A percentile compares a stretch with the other conserved stretches of the same genome.
phyloP scores from a whole-genome alignment of 208 protist species.

The Trypanosoma melophagium region DNA sequence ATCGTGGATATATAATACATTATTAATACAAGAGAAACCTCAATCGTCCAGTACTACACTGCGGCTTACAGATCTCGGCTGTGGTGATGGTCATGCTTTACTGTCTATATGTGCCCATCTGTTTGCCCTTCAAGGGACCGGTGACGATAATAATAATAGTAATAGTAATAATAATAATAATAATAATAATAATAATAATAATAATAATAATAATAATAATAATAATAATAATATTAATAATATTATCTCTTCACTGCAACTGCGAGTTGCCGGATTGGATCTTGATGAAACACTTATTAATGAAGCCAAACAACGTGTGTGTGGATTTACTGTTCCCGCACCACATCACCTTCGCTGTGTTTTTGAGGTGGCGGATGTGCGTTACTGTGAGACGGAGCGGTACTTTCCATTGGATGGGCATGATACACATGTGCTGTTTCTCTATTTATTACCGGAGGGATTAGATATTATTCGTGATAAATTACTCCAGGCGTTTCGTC shows the following conservation, averaged over 20 bases:
- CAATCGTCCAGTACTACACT: too few relatives aligned
- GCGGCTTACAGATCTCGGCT: constrained; percentile 63
- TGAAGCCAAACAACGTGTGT: constrained; percentile 20
- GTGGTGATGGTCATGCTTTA: constrained; percentile 60
- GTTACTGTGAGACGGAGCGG: constrained; percentile 32
- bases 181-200: too few relatives aligned
- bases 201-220: constrained; percentile 8
- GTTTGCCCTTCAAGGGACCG: constrained; percentile 27
- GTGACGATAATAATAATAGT: too few relatives aligned
- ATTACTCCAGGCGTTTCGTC: constrained; percentile 35
- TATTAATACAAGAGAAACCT: constrained; percentile 21
- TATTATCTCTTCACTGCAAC: constrained; percentile 5
- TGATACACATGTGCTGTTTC: constrained; percentile 39
- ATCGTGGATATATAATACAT: constrained; percentile 28
- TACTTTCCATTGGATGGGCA: constrained; percentile 24
- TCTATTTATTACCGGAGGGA: constrained; percentile 73
- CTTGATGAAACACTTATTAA: constrained; percentile 61
- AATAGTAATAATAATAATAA: too few relatives aligned
- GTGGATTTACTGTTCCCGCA: constrained; percentile 7
- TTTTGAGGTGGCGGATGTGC: constrained; percentile 36
- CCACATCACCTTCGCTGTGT: constrained; percentile 29
- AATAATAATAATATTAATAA: constrained; percentile 8
- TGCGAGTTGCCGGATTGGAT: constrained; percentile 49
- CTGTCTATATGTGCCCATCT: constrained; percentile 32
- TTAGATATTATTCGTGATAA: constrained; percentile 42